Evolutionary conservation across 441 rosid genomes (phyloP), one percentile per base, ranked within the genome.

Genomic region (Eutrema salsugineum): DNA sequence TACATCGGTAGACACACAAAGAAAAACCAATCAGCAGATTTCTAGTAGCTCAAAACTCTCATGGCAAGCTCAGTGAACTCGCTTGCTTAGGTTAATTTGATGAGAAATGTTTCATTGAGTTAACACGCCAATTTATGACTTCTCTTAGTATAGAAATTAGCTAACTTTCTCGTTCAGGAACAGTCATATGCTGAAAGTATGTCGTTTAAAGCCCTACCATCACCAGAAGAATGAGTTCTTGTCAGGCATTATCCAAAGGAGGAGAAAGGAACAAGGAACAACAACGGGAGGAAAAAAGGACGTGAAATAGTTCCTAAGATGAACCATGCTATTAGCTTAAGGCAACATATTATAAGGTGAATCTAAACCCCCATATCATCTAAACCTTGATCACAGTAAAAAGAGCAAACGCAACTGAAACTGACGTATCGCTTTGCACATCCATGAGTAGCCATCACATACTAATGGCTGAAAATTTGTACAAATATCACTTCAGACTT

Each of bases 191-290:
- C n/a, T 30, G 66, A 32, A 54, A 22, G 4, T 12, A 57, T 56
- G 43, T 15, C 8, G 46, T 36, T 65, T 58, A 20, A 32, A 22
- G 11, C 47, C 59, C 65, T 56, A 73, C n/a, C 73, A 60, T 67
- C 72, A 67, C 49, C 42, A 59, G 46, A 50, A 66, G 73, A 14
- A 66, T 59, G 68, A 22, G 63, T 16, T 74, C 63, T 24, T 67
- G 48, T 33, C 46, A 38, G 22, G 67, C 20, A 40, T 58, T 72
- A 49, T 15, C 72, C 62, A 58, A 48, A 58, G 15, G 39, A 39
- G 53, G 28, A 48, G 50, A 73, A 11, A 57, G 22, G 11, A 48
- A 73, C 49, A 73, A 57, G 60, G 71, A 72, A 57, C 46, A 72
- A 57, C 46, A 64, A n/a, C 8, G 38, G 43, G 58, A 38, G 44